Evolutionary conservation across 176 grass and related monocot genomes (phyloP).

Genomic region (Ampelocalamus luodianensis): DNA sequence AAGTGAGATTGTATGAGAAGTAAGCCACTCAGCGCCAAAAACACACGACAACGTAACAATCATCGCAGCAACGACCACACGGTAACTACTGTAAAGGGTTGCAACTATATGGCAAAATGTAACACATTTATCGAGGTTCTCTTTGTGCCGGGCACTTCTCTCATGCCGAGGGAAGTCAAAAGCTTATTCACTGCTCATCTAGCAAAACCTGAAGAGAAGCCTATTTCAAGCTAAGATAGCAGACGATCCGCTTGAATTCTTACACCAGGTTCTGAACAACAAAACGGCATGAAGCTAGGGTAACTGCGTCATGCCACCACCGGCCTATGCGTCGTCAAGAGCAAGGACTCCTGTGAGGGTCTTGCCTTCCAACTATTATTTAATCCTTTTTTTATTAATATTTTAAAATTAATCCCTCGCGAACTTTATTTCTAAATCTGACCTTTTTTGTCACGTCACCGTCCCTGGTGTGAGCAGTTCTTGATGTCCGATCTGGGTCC

Average conservation of each 20-base stretch:
- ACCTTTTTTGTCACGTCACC: too few relatives aligned
- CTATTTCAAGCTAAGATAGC: conserved; percentile 7
- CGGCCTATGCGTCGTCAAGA: conserved; percentile 69
- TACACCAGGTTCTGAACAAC: too few relatives aligned
- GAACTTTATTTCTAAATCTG: too few relatives aligned
- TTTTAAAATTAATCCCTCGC: too few relatives aligned
- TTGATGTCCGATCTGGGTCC: too few relatives aligned
- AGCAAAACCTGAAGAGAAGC: conserved; percentile 12
- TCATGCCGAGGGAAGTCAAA: background rate
- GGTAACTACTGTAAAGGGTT: background rate
- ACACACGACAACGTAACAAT: background rate
- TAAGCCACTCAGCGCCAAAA: background rate
- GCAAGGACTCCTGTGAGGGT: conserved; percentile 78
- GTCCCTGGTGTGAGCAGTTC: too few relatives aligned
- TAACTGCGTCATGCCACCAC: background rate
- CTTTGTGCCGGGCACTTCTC: background rate
- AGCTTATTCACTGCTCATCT: conserved; percentile 39
- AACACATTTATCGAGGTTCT: background rate
- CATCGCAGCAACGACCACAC: background rate
- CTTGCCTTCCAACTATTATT: conserved; percentile 73
- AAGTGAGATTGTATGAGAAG: too few relatives aligned
- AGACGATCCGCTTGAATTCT: background rate
- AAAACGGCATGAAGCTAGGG: background rate
- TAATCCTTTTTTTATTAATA: too few relatives aligned
- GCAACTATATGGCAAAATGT: background rate